Evolutionary conservation across 1,284 basidiomycete genomes (phyloP).

Genomic region (Cutaneotrichosporon sp.): DNA sequence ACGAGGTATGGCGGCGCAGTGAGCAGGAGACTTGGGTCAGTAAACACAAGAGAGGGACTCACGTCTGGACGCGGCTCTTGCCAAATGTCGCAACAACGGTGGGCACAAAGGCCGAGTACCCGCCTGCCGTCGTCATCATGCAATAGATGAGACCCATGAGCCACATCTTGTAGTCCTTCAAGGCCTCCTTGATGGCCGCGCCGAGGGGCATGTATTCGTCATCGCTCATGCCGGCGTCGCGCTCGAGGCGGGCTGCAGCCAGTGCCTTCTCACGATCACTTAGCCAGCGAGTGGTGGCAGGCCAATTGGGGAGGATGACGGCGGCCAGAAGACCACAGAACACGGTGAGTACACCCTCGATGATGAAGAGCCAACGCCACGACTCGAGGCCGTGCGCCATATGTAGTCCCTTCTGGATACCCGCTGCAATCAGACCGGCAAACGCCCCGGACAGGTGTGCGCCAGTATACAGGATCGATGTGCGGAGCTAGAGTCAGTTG

Average conservation of each 20-base stretch:
- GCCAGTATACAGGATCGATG: slow-evolving; percentile 32
- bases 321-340: slow-evolving; percentile 16
- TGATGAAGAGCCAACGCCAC: slow-evolving; percentile 33
- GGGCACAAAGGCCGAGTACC: slow-evolving; percentile 38
- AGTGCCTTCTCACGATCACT: slow-evolving; percentile 23
- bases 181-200: slow-evolving; percentile 12
- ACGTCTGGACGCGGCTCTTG: slow-evolving; percentile 25
- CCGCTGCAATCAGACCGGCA: slow-evolving; percentile 38
- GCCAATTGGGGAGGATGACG: slow-evolving; percentile 26
- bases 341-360: slow-evolving; percentile 25
- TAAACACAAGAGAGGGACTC: neutral
- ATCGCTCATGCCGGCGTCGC: slow-evolving; percentile 23
- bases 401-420: slow-evolving; percentile 28
- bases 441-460: slow-evolving; percentile 36
- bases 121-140: slow-evolving; percentile 30
- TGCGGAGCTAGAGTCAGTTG: slow-evolving; percentile 18
- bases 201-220: slow-evolving; percentile 17
- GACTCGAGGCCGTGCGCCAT: slow-evolving; percentile 22
- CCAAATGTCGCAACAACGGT: slow-evolving; percentile 41
- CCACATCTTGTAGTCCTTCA: slow-evolving; percentile 27
- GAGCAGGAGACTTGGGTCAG: slow-evolving; percentile 40
- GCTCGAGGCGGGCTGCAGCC: slow-evolving; percentile 19
- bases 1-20: slow-evolving; percentile 38
- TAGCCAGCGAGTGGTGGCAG: slow-evolving; percentile 27
- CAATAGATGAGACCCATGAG: slow-evolving; percentile 27